Evolutionary conservation across 345 rosid species (phyloP).

Genomic region (Erucastrum elatum): DNA sequence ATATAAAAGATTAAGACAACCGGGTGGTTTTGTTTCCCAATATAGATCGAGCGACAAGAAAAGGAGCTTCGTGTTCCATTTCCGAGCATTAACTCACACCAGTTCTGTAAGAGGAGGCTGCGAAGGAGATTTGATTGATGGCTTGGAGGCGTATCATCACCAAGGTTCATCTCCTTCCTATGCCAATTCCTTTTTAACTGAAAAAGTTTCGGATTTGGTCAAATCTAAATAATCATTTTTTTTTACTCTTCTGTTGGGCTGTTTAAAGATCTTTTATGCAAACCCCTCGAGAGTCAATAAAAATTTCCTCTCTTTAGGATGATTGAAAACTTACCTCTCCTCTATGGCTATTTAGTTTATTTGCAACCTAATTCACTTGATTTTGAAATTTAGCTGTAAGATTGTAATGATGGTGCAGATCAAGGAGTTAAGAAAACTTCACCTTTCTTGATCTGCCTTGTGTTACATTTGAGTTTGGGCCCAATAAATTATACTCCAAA

Average conservation of each 20-base stretch:
- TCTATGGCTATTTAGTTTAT: neutral
- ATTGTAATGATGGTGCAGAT: neutral
- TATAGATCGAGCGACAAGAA: conserved; percentile 10
- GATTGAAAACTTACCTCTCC: neutral
- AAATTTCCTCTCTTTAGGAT: neutral
- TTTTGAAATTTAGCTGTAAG: neutral
- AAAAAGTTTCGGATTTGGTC: neutral
- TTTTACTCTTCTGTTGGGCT: neutral
- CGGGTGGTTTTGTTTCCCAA: neutral
- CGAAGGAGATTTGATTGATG: conserved; percentile 47
- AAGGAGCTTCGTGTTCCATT: neutral
- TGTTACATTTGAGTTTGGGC: neutral
- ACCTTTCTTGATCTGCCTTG: neutral
- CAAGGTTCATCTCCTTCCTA: conserved; percentile 49
- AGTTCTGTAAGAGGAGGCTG: neutral
- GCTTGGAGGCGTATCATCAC: conserved; percentile 90
- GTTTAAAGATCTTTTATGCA: conserved; percentile 3
- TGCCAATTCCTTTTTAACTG: neutral
- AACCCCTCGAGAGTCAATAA: conserved; percentile 24
- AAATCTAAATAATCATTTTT: neutral
- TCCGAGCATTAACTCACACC: conserved; percentile 23
- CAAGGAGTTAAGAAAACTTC: neutral
- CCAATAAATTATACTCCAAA: too few relatives aligned
- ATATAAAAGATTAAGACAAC: neutral
- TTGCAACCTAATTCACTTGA: neutral